Conservation (phyloP, 768 basidiomycete genomes). For the Brasilioporus rufonigricans region DNA sequence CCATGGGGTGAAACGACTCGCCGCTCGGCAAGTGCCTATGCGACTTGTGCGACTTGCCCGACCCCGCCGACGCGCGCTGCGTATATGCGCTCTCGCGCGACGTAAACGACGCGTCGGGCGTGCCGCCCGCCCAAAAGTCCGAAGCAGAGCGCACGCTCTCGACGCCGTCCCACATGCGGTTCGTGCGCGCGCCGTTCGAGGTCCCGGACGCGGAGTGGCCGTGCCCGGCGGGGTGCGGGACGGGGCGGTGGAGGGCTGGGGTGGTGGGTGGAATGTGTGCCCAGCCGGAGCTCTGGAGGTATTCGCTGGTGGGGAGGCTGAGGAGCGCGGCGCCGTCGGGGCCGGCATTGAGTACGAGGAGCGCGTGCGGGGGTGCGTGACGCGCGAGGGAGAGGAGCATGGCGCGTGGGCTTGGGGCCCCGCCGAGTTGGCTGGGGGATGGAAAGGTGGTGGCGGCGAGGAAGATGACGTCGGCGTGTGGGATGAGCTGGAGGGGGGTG, state of each 20-base stretch:
- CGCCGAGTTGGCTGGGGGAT: background rate
- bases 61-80: background rate
- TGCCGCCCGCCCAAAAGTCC: constrained; percentile 65
- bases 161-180: constrained; percentile 27
- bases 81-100: constrained; percentile 21
- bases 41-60: background rate
- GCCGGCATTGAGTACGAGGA: constrained; percentile 83
- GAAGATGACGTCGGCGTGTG: constrained; percentile 81
- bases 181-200: constrained; percentile 14
- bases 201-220: constrained; percentile 18
- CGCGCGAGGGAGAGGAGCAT: constrained; percentile 73
- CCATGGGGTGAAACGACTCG: constrained; percentile 34
- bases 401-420: constrained; percentile 65
- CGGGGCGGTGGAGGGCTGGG: background rate
- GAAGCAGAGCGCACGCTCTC: constrained; percentile 64
- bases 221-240: constrained; percentile 11
- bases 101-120: constrained; percentile 12
- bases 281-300: constrained; percentile 85
- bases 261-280: constrained; percentile 26
- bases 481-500: constrained; percentile 56
- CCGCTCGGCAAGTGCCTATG: constrained; percentile 18
- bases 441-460: constrained; percentile 36
- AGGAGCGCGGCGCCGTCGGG: constrained; percentile 77
- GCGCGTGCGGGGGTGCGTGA: constrained; percentile 66
- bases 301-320: constrained; percentile 79